These are phyloP conservation scores for Pythium apleroticum DNA, from an alignment of 352 stramenopile species.

Conservation along the genomic window DNA sequence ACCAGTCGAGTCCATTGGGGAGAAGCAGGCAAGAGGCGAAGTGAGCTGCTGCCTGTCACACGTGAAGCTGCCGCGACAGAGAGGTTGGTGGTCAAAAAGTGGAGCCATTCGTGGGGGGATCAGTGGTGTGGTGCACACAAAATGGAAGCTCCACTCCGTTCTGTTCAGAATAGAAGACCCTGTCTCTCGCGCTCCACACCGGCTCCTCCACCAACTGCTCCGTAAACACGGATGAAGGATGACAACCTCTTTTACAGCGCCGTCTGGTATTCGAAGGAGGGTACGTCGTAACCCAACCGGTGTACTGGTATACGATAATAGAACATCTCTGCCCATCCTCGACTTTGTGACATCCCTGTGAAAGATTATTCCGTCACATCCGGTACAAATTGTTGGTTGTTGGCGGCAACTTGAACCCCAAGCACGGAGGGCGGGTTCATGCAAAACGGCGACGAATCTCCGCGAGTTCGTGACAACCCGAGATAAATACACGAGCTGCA, in stretches of 20 bases:
- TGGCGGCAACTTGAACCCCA: slow-evolving; percentile 33
- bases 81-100: slow-evolving; percentile 24
- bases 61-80: too few species aligned
- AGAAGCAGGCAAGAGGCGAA: slow-evolving; percentile 6
- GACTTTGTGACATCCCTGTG: not conserved
- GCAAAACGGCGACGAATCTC: not conserved
- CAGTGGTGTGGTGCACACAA: slow-evolving; percentile 23
- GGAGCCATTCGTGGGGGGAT: slow-evolving; percentile 15
- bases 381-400: slow-evolving; percentile 10
- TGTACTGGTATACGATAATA: not conserved
- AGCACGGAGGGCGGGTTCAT: not conserved
- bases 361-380: slow-evolving; percentile 13
- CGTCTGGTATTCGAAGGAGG: not conserved
- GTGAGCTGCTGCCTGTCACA: slow-evolving; percentile 23
- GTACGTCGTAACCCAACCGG: not conserved
- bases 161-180: slow-evolving; percentile 23
- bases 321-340: too few species aligned
- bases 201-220: not conserved
- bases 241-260: not conserved
- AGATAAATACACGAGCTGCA: not conserved
- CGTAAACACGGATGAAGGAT: not conserved
- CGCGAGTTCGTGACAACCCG: not conserved
- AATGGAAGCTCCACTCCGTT: slow-evolving; percentile 22
- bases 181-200: slow-evolving; percentile 11
- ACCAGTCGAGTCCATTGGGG: slow-evolving; percentile 75